Evolutionary conservation across 2,329 filamentous ascomycete genomes (phyloP).

Genomic region (Periglandula ipomoeae): DNA sequence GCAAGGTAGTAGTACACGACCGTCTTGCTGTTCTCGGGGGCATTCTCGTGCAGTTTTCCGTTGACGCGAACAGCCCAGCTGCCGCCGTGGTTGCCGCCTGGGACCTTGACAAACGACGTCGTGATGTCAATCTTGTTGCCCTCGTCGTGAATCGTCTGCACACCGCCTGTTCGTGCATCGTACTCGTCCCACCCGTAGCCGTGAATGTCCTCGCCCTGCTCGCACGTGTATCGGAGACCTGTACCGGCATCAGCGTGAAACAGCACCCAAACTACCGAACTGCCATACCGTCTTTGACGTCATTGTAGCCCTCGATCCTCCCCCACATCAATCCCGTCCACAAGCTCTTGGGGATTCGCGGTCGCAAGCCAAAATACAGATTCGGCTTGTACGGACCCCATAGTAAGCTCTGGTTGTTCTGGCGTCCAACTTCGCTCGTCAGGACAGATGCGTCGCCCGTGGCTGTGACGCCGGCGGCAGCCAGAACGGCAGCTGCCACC

Average conservation of each 20-base stretch:
- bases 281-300: slow-evolving; percentile 59
- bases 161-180: slow-evolving; percentile 77
- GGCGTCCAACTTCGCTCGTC: slow-evolving; percentile 38
- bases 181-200: slow-evolving; percentile 99
- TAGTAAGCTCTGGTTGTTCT: slow-evolving; percentile 74
- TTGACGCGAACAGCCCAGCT: slow-evolving; percentile 88
- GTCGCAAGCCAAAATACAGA: slow-evolving; percentile 84
- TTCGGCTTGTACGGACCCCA: slow-evolving; percentile 96
- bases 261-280: neutral
- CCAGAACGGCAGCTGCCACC: slow-evolving; percentile 20
- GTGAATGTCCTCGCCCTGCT: slow-evolving; percentile 87
- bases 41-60: slow-evolving; percentile 66
- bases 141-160: slow-evolving; percentile 84
- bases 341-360: slow-evolving; percentile 71
- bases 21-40: slow-evolving; percentile 57
- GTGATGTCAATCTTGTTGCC: slow-evolving; percentile 84
- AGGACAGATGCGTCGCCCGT: slow-evolving; percentile 28
- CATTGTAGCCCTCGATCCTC: slow-evolving; percentile 68
- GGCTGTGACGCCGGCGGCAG: slow-evolving; percentile 16
- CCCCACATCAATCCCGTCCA: slow-evolving; percentile 83
- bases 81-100: slow-evolving; percentile 75
- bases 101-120: slow-evolving; percentile 88
- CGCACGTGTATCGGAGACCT: slow-evolving; percentile 91
- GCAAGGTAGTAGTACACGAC: slow-evolving; percentile 75
- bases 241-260: slow-evolving; percentile 6